phyloP scores from a whole-genome alignment of 805 yeast genomes.

The Kodamaea neixiangensis region DNA sequence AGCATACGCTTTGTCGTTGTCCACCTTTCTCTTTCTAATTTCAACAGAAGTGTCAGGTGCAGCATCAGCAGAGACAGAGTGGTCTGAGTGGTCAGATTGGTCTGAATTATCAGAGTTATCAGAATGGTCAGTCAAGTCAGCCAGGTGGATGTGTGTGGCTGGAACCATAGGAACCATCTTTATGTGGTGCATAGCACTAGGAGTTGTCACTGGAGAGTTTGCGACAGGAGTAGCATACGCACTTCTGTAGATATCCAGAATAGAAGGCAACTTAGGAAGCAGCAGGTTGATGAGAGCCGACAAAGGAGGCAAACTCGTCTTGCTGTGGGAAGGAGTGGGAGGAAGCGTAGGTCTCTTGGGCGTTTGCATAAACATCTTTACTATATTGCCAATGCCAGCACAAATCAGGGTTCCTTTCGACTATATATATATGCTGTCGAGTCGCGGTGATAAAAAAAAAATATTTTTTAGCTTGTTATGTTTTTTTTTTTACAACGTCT shows the following conservation, averaged over 20 bases:
- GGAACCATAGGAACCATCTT: background rate
- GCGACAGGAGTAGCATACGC: slow-evolving; percentile 8
- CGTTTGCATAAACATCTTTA: slow-evolving; percentile 30
- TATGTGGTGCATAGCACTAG: background rate
- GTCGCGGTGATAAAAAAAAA: slow-evolving; percentile 2
- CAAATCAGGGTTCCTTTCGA: slow-evolving; percentile 2
- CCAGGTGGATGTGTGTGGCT: background rate
- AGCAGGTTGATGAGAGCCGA: slow-evolving; percentile 30
- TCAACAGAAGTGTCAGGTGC: background rate
- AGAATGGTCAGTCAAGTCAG: background rate
- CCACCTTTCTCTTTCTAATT: slow-evolving; percentile 9
- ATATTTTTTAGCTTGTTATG: slow-evolving; percentile 1
- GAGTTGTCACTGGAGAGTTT: slow-evolving; percentile 2
- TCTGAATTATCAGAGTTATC: background rate
- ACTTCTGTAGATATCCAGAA: slow-evolving; percentile 16
- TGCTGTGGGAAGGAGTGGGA: slow-evolving; percentile 21
- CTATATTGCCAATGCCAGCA: background rate
- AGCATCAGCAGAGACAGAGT: background rate
- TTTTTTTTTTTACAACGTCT: background rate
- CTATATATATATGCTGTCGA: background rate
- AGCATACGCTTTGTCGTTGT: slow-evolving; percentile 55
- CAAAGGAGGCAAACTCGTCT: slow-evolving; percentile 42
- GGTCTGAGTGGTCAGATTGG: background rate
- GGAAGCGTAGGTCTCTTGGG: slow-evolving; percentile 36
- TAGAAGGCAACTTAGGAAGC: slow-evolving; percentile 28